A percentile compares a stretch with the other conserved stretches of the same genome.
phyloP scores from a whole-genome alignment of 371 early-diverging fungal species.

The Homolaphlyctis polyrhiza region DNA sequence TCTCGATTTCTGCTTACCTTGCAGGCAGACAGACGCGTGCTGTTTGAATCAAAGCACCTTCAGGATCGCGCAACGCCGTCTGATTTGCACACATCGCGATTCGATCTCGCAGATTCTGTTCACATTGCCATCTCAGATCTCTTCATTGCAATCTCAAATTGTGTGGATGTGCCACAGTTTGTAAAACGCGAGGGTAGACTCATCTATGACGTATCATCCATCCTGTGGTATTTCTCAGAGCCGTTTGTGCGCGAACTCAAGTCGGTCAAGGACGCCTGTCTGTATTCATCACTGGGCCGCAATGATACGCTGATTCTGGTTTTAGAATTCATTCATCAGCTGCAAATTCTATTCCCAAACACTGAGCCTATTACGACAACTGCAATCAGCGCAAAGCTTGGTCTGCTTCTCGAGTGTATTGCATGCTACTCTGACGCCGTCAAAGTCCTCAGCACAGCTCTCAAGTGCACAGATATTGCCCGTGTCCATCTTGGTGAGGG shows the following conservation, averaged over 20 bases:
- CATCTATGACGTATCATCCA: background rate
- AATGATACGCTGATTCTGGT: background rate
- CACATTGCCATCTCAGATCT: background rate
- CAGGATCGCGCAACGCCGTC: background rate
- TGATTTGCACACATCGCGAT: background rate
- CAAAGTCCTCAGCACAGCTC: constrained; percentile 14
- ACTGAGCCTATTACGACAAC: constrained; percentile 18
- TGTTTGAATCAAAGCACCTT: background rate
- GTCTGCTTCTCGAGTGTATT: constrained; percentile 23
- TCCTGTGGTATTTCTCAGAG: background rate
- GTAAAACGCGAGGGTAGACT: background rate
- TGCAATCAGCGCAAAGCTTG: constrained; percentile 20
- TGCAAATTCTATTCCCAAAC: constrained; percentile 9
- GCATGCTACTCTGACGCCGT: constrained; percentile 14
- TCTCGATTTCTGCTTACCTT: background rate
- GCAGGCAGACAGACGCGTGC: background rate
- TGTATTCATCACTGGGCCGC: background rate
- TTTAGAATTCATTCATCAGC: background rate
- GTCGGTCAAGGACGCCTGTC: background rate
- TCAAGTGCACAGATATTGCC: constrained; percentile 9
- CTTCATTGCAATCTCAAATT: background rate
- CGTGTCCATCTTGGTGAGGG: constrained; percentile 18
- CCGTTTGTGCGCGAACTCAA: background rate
- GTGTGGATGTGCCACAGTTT: background rate
- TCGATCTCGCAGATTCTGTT: background rate